Conservation (phyloP, 306 rosid species). For the Quercus ilex region DNA sequence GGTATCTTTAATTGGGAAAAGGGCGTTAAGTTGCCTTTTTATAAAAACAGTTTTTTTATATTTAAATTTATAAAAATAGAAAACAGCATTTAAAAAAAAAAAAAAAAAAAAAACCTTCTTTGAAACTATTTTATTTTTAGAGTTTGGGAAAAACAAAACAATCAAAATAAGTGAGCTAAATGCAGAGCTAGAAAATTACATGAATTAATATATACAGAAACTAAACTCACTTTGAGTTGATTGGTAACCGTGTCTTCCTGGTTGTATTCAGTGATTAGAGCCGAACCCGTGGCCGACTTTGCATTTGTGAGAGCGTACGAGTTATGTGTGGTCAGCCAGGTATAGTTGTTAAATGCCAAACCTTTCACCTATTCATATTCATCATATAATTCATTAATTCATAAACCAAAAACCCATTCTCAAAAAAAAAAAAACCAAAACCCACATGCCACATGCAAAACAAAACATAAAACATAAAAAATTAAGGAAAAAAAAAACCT, state of each 20-base stretch:
- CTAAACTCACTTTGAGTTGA: conserved; percentile 71
- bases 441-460: background rate
- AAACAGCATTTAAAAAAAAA: too few relatives aligned
- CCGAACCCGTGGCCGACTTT: conserved; percentile 59
- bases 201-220: conserved; percentile 3
- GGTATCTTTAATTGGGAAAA: too few relatives aligned
- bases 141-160: background rate
- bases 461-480: background rate
- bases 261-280: conserved; percentile 59
- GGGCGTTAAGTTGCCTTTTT: too few relatives aligned
- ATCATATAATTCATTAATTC: background rate
- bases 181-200: background rate
- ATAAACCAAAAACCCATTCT: background rate
- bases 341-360: conserved; percentile 69
- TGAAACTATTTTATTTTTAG: background rate
- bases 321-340: conserved; percentile 97
- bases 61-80: too few relatives aligned
- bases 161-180: background rate
- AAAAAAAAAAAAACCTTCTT: too few relatives aligned
- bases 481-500: too few relatives aligned
- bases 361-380: conserved; percentile 51
- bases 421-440: too few relatives aligned
- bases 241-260: conserved; percentile 68
- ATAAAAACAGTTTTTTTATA: too few relatives aligned
- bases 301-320: conserved; percentile 67